phyloP scores from a whole-genome alignment of 345 rosid genomes.

The Lenwebbia sp. region DNA sequence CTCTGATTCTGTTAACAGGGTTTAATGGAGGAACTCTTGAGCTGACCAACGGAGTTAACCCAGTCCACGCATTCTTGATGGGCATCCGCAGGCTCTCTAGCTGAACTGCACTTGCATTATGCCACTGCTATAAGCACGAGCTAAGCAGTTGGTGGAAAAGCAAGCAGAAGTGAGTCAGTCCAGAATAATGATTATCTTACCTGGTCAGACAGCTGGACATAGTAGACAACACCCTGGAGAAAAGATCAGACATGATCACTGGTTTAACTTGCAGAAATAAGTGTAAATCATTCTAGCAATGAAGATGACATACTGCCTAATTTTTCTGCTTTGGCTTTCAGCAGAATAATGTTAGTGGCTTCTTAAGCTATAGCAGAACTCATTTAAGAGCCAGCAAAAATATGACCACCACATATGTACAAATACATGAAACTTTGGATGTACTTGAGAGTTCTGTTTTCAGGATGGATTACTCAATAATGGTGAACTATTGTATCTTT shows the following conservation, averaged over 20 bases:
- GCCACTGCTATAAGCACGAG: not conserved
- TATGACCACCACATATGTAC: not conserved
- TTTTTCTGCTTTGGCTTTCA: not conserved
- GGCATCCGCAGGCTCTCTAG: not conserved
- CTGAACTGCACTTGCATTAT: not conserved
- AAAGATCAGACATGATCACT: not conserved
- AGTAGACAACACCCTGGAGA: not conserved
- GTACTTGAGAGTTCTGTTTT: not conserved
- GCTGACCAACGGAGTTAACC: conserved; percentile 13
- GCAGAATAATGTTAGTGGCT: not conserved
- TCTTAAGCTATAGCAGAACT: not conserved
- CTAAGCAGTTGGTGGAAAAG: not conserved
- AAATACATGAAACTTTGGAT: not conserved
- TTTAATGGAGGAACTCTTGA: conserved; percentile 74
- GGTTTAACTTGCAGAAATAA: not conserved
- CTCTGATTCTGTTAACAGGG: conserved; percentile 42
- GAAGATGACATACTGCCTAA: not conserved
- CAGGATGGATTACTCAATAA: not conserved
- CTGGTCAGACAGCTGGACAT: not conserved
- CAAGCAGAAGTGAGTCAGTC: not conserved
- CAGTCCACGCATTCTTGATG: not conserved
- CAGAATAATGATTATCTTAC: not conserved
- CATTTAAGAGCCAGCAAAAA: not conserved
- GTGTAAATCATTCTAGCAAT: not conserved
- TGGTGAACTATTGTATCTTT: not conserved